Base-by-base conservation (phyloP, 2,329 filamentous ascomycete species). In the Chaetomiaceae sp. region DNA sequence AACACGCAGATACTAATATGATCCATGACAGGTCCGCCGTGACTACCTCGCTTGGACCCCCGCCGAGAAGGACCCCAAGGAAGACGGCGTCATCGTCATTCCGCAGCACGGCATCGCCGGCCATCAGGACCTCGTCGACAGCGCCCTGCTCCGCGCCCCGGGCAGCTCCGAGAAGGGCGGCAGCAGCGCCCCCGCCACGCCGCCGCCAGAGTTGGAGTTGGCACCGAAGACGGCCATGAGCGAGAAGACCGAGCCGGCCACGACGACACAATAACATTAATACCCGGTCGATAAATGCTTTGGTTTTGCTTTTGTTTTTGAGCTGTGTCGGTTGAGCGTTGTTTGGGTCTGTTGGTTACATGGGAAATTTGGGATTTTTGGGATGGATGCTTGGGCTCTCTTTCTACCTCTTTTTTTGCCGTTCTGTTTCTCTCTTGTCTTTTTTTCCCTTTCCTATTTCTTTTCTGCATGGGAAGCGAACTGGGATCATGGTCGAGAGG, bases 41-140 rank as follows among this genome's bases (percentile, higher is more conserved):
- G 88, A 93, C 70, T 93, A 91, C 75, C 81, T 93, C 34, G 88
- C 88, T 53, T 93, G 88, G 88, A 91, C 86, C 25, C 88, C 88
- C 1, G 82, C 85, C 30, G 85, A 85, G 63, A 76, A 73, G 55
- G 82, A 87, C 59, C 85, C 82, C 21, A 74, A 77, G 44, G 68
- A 75, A 51, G 72, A 78, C 55, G 80, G 82, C 54, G 75, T 79
- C 62, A 71, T 76, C 27, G 68, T 77, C 50, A 72, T 85, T 47
- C 85, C 87, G 14, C 82, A 86, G 63, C 85, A 90, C 66, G 87
- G 86, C 54, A 87, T 89, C 59, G 74, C 76, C 53, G 79, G 85
- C 65, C 86, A 90, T 66, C 80, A 79, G 64, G 73, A 83, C 61
- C 80, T 86, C 74, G 51, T 54, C 37, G 55, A 55, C 34, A 60